A percentile compares a stretch with the other conserved stretches of the same genome.
These are phyloP conservation scores for Rutstroemia sydowiana DNA, from an alignment of 2,329 filamentous ascomycete genomes.

Conservation along the genomic window DNA sequence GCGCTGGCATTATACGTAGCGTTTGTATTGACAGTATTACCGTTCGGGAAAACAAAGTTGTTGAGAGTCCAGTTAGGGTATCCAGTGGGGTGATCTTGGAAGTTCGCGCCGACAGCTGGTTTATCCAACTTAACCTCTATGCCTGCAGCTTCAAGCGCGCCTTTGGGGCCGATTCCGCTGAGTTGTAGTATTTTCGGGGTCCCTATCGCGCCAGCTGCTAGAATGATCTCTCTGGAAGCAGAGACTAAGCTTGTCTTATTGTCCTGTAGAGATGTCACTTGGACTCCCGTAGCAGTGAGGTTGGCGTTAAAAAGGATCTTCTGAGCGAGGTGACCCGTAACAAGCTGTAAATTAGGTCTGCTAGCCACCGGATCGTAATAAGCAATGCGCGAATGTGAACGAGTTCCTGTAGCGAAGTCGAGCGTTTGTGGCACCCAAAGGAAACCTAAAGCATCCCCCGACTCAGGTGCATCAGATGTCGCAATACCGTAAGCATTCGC, in stretches of 20 bases:
- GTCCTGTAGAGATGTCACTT: conserved; percentile 1
- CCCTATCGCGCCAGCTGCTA: conserved; percentile 39
- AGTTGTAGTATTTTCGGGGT: conserved; percentile 39
- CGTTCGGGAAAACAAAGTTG: background rate
- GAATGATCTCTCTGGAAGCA: conserved; percentile 35
- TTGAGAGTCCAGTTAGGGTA: background rate
- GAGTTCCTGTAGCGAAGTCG: background rate
- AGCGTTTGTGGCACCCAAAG: conserved; percentile 1
- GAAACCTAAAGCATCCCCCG: conserved; percentile 1
- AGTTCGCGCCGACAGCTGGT: conserved; percentile 26
- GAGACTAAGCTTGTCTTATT: background rate
- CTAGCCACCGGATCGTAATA: conserved; percentile 1
- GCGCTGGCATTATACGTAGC: background rate
- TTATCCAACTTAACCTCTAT: conserved; percentile 17
- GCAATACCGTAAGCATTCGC: conserved; percentile 2
- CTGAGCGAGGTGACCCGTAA: background rate
- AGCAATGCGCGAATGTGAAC: conserved; percentile 1
- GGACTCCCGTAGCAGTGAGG: background rate
- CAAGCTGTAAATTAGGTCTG: background rate
- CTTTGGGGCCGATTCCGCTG: conserved; percentile 33
- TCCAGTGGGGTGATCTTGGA: conserved; percentile 27
- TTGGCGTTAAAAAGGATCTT: background rate
- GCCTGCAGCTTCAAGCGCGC: conserved; percentile 5
- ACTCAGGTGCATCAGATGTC: background rate
- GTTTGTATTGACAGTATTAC: background rate